A percentile compares a stretch with the other conserved stretches of the same genome.
These are phyloP conservation scores for Chrysanthemum makinoi DNA, from an alignment of 129 eudicot genomes.

Conservation along the genomic window DNA sequence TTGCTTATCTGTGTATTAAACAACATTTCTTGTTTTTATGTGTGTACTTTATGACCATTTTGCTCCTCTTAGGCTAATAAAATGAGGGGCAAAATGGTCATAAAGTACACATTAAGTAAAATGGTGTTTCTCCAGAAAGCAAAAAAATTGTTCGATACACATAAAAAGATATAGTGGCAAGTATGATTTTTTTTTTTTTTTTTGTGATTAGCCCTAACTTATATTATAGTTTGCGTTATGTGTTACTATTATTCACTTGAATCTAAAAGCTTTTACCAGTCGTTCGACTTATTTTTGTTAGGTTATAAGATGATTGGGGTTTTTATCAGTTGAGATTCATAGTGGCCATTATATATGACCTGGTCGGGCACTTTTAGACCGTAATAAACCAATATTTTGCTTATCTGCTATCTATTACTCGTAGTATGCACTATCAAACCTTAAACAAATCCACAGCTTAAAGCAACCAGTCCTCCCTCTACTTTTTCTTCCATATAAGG, in stretches of 20 bases:
- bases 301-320: slow-evolving; percentile 10
- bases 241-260: background rate
- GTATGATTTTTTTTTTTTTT: no score
- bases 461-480: slow-evolving; percentile 30
- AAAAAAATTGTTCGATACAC: no score
- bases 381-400: slow-evolving; percentile 20
- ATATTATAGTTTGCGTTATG: no score
- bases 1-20: no score
- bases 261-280: slow-evolving; percentile 19
- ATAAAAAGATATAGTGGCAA: no score
- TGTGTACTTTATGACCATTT: no score
- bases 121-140: no score
- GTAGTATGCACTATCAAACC: slow-evolving; percentile 21
- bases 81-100: no score
- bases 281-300: background rate
- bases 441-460: slow-evolving; percentile 27
- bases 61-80: no score
- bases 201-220: no score
- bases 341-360: slow-evolving; percentile 23
- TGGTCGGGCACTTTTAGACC: slow-evolving; percentile 29
- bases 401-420: slow-evolving; percentile 32
- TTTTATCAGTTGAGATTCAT: slow-evolving; percentile 21
- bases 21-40: no score
- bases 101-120: no score
- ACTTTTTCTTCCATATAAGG: slow-evolving; percentile 20